Percentiles rank a stretch among this genome's conserved stretches.
phyloP scores from a whole-genome alignment of 208 protist genomes.

The Trypanosomatidae sp. region DNA sequence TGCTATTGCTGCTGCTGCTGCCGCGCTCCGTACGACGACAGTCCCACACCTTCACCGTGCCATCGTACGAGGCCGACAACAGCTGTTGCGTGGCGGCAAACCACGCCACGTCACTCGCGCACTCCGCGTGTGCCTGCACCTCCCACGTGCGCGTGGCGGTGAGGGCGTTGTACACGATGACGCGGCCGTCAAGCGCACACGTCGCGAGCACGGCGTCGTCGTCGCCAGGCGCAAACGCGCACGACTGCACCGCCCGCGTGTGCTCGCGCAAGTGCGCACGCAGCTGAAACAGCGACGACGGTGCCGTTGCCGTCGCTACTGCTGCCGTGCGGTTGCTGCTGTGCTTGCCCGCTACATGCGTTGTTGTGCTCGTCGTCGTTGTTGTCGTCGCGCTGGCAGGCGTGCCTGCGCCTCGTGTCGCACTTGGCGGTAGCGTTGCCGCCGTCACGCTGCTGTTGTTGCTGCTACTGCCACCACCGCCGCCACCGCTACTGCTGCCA shows the following conservation, averaged over 20 bases:
- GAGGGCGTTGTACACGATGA: constrained; percentile 75
- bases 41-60: constrained; percentile 80
- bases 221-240: constrained; percentile 55
- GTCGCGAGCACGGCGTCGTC: constrained; percentile 51
- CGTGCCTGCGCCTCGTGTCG: constrained; percentile 5
- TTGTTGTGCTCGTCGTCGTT: not conserved
- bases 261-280: constrained; percentile 56
- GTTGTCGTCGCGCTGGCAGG: not conserved
- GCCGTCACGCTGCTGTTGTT: constrained; percentile 1
- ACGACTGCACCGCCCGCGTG: constrained; percentile 69
- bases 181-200: constrained; percentile 59
- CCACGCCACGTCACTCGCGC: constrained; percentile 61
- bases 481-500: not conserved
- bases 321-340: not conserved
- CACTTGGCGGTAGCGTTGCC: constrained; percentile 3
- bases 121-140: constrained; percentile 54
- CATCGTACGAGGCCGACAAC: constrained; percentile 75
- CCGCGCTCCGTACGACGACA: constrained; percentile 18
- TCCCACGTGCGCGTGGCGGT: constrained; percentile 51
- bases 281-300: constrained; percentile 34
- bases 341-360: not conserved
- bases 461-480: constrained; percentile 3
- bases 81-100: constrained; percentile 58
- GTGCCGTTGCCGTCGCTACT: too few relatives aligned
- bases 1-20: too few relatives aligned